Base-by-base conservation (phyloP, 129 eudicot species). In the Pulicaria dysenterica region DNA sequence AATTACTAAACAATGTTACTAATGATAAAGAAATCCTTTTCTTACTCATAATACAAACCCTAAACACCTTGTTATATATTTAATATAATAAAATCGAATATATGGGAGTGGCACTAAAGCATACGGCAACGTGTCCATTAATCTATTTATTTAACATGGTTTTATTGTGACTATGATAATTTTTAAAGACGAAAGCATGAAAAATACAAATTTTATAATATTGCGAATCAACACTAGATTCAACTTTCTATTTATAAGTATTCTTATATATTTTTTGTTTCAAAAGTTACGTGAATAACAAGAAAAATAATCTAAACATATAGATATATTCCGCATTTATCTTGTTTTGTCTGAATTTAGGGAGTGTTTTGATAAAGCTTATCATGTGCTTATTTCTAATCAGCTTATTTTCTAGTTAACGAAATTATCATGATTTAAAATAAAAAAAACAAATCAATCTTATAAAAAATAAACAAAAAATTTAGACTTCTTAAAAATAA, bases 71-170 rank as follows among this genome's bases (percentile, higher is more conserved):
- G 48, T 13, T 76, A 76, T 41, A 68, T 15, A 68, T 48, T 11
- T n/a, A 40, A 59, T 61, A 24, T 24, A 24, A 24, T n/a, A 68
- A 47, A 58, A 47, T 39, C 54, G 69, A 47, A 58, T 68, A 59
- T 50, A 55, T 76, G 69, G 62, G 69, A 68, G 63, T 76, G 69
- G 62, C 75, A 68, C 75, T 63, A 58, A 47, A 39, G 63, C 49
- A 76, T 48, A 58, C 13, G 73, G 69, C 10, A 40, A 77, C 75
- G 75, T 58, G 75, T 64, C 48, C 75, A n/a, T 8, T 59, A 4
- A 47, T n/a, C 17, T 39, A 48, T 58, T 76, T 38, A 55, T 42
- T 14, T 11, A 36, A 53, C 73, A 31, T 67, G 48, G 5, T 56
- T 45, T 56, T 44, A 36, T 66, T 39, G 40, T 74, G 41, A 12